Evolutionary conservation across 2,329 filamentous ascomycete species (phyloP).

Genomic region (Penicillium sp.): DNA sequence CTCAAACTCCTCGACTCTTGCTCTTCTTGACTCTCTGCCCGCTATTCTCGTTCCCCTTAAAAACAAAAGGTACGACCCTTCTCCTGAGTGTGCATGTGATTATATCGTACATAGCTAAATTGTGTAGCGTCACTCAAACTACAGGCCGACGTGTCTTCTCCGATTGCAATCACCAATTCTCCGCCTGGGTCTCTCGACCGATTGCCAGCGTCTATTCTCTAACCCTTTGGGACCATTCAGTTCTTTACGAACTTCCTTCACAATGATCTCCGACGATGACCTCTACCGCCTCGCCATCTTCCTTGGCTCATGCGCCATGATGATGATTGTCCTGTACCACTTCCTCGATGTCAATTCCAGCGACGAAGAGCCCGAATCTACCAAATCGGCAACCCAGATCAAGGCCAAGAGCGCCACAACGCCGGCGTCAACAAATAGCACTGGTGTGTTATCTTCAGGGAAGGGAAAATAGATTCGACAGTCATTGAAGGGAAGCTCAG

Average conservation of each 20-base stretch:
- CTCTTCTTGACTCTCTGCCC: background rate
- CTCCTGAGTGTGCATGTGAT: background rate
- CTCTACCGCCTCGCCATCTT: constrained; percentile 91
- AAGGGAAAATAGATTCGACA: constrained; percentile 2
- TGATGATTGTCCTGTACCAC: constrained; percentile 91
- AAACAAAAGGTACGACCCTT: background rate
- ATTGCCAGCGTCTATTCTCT: background rate
- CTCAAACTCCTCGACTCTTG: background rate
- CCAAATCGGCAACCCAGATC: constrained; percentile 10
- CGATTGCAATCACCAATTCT: background rate
- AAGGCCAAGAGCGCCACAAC: background rate
- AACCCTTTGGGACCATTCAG: background rate
- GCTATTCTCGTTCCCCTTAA: background rate
- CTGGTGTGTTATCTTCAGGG: constrained; percentile 5
- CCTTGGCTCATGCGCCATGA: constrained; percentile 82
- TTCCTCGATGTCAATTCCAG: constrained; percentile 92
- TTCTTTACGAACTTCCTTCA: constrained; percentile 33
- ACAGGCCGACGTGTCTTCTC: constrained; percentile 9
- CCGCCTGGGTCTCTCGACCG: background rate
- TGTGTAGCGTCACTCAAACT: constrained; percentile 1
- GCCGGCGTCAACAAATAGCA: background rate
- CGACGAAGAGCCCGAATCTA: constrained; percentile 40
- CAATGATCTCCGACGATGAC: constrained; percentile 90
- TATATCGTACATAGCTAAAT: background rate
- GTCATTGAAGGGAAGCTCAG: background rate